Evolutionary conservation across 345 rosid genomes (phyloP).

Genomic region (Diplotaxis tenuifolia): DNA sequence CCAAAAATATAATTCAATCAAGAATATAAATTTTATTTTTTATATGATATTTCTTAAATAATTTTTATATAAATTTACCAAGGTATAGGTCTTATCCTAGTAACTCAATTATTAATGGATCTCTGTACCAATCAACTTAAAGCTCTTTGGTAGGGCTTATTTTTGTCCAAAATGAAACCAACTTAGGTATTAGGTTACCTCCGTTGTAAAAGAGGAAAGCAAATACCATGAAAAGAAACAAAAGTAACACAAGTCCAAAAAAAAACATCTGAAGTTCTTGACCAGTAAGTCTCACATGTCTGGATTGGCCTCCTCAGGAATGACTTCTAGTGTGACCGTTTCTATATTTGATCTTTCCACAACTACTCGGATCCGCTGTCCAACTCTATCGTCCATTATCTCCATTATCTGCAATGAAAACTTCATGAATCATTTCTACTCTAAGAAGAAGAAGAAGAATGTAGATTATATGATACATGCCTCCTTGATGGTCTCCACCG

Average conservation of each 20-base stretch:
- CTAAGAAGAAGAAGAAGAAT: neutral
- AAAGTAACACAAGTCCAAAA: neutral
- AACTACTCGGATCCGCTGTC: constrained; percentile 51
- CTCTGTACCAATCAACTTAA: neutral
- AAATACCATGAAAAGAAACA: neutral
- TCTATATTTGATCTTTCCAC: constrained; percentile 61
- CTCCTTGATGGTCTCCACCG: constrained; percentile 75
- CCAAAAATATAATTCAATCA: too few relatives aligned
- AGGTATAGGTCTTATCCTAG: too few relatives aligned
- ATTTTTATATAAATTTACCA: too few relatives aligned
- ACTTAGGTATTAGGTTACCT: too few relatives aligned
- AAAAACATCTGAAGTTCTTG: neutral
- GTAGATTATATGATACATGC: constrained; percentile 31
- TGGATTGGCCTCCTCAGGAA: constrained; percentile 80
- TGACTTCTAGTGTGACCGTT: constrained; percentile 46
- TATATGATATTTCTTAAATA: too few relatives aligned
- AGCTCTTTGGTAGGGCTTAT: neutral
- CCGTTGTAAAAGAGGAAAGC: neutral
- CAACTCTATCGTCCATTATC: constrained; percentile 65
- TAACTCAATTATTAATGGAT: neutral
- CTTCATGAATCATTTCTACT: neutral
- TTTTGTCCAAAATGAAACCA: neutral
- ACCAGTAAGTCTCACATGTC: constrained; percentile 37
- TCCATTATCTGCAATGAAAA: constrained; percentile 53
- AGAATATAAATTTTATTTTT: too few relatives aligned